Evolutionary conservation across 179 eudicot species (phyloP).

Genomic region (Kewa caespitosa): DNA sequence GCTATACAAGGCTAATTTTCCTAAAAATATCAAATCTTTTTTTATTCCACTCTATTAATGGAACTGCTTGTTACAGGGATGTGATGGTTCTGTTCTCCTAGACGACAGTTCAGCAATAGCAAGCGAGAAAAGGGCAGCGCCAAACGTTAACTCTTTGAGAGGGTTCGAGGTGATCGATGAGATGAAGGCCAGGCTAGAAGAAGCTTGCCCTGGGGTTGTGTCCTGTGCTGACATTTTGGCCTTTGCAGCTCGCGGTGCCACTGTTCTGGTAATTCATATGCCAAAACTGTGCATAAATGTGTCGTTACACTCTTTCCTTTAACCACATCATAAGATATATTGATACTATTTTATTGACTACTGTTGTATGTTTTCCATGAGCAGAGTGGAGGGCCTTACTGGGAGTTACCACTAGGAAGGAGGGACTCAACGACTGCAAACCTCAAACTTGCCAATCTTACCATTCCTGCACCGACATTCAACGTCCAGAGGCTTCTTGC

Average conservation of each 20-base stretch:
- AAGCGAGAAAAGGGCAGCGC: conserved; percentile 68
- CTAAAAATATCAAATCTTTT: too few relatives aligned
- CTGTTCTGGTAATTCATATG: conserved; percentile 68
- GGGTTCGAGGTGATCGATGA: conserved; percentile 84
- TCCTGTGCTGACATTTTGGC: conserved; percentile 92
- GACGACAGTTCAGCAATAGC: conserved; percentile 52
- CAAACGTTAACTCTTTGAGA: conserved; percentile 73
- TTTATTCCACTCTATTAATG: neutral
- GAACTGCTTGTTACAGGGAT: conserved; percentile 48
- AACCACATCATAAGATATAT: neutral
- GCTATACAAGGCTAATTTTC: neutral
- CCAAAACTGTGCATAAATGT: neutral
- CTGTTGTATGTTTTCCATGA: neutral
- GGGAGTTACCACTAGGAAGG: conserved; percentile 89
- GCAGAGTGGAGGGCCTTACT: conserved; percentile 84
- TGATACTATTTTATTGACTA: neutral
- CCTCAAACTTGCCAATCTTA: conserved; percentile 45
- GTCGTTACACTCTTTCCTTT: too few relatives aligned
- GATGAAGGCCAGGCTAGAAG: conserved; percentile 71
- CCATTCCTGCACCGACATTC: conserved; percentile 72
- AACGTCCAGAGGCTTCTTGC: conserved; percentile 52
- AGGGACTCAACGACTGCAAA: conserved; percentile 75
- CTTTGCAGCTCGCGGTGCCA: conserved; percentile 81
- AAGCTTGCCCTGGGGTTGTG: conserved; percentile 74
- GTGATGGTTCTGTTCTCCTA: conserved; percentile 79